Base-by-base conservation (phyloP, 2,329 filamentous ascomycete genomes). In the Pseudogymnoascus sp. region DNA sequence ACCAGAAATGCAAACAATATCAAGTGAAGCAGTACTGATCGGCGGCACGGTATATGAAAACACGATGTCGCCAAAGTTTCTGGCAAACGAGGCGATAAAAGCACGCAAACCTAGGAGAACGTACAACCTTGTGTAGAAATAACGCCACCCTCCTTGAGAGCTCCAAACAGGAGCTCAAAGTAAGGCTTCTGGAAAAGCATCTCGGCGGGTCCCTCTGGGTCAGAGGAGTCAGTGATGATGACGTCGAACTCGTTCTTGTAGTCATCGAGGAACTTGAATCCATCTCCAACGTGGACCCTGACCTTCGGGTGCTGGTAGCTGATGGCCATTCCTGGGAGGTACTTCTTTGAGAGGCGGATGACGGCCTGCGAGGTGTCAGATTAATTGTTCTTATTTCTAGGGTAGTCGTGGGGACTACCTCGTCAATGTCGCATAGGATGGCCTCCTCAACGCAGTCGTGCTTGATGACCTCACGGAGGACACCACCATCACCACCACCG, bases 71-170 rank as follows among this genome's bases (percentile, higher is more conserved):
- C 46, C 46, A 53, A 12, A 53, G 19, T 33, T 26, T 26, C 26
- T 53, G 26, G 46, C 50, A 56, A 33, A 56, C n/a, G 12, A 33
- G 16, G 24, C 37, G 59, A 60, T 31, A 65, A 67, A 68, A 62
- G 64, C 65, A 68, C 66, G 66, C 66, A 62, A 64, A 71, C 68
- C 84, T 82, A 86, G 84, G 87, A 88, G 87, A 83, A 91, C 91
- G 85, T 92, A 96, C 91, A 96, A 99, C 95, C 95, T 97, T 99
- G 95, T 76, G 95, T 99, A 80, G 92, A 93, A 81, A 99, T 98
- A 75, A 99, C 92, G 82, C 95, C 95, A 79, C 93, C 93, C 74
- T 96, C 91, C 70, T 90, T 88, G 72, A 98, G 87, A 72, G 95
- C 95, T 74, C 88, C 90, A 77, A 89, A 84, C 67, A 99, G 85